Evolutionary conservation across 2,329 filamentous ascomycete species (phyloP).

Genomic region (Fusarium buxicola): DNA sequence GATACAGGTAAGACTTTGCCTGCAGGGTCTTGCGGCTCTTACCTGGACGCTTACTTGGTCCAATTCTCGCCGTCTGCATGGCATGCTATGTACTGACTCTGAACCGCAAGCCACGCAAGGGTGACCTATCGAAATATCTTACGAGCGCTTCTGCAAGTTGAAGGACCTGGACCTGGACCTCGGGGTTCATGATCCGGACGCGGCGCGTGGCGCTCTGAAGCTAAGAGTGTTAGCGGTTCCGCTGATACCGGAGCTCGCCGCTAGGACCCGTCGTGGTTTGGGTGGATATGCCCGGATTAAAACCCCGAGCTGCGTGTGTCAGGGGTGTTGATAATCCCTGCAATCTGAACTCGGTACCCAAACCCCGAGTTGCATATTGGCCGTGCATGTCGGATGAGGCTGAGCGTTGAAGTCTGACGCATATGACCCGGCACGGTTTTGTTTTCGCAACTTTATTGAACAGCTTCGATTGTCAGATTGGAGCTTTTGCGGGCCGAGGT

Average conservation of each 20-base stretch:
- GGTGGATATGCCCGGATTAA: constrained; percentile 5
- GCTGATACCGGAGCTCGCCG: no score
- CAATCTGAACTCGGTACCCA: constrained; percentile 10
- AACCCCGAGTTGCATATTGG: constrained; percentile 21
- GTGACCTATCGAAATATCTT: no score
- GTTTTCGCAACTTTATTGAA: not conserved
- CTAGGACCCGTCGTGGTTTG: no score
- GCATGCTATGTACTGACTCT: no score
- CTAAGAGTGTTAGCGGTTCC: no score
- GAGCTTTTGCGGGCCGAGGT: not conserved
- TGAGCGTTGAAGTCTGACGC: constrained; percentile 1
- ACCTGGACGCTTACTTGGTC: not conserved
- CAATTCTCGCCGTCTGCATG: not conserved
- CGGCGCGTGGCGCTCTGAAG: not conserved
- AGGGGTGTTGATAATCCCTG: not conserved
- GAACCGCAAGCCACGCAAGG: no score
- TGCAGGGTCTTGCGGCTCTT: not conserved
- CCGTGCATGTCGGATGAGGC: not conserved
- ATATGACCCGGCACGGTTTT: not conserved
- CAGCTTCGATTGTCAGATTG: not conserved
- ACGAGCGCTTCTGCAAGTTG: no score
- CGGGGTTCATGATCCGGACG: not conserved
- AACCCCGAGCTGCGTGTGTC: constrained; percentile 10
- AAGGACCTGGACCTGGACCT: not conserved
- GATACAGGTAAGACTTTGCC: not conserved